A percentile compares a stretch with the other conserved stretches of the same genome.
Conservation (phyloP, 139 green algal species). For the Coccomyxa sp. region DNA sequence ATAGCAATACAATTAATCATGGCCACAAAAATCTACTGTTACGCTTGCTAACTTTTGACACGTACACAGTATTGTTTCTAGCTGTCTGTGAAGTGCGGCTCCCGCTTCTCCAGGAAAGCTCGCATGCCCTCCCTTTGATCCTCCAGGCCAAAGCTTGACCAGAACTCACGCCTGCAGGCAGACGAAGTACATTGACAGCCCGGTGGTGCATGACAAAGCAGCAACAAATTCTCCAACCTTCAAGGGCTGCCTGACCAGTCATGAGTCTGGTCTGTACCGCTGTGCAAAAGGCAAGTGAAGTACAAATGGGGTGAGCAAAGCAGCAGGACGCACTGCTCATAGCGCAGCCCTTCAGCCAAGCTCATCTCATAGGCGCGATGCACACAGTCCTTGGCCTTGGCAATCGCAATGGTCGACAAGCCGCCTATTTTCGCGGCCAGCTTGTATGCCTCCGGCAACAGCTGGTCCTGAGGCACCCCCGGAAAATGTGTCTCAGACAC, state of each 20-base stretch:
- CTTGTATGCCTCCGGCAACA: slow-evolving; percentile 38
- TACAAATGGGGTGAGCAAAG: background rate
- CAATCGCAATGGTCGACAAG: slow-evolving; percentile 25
- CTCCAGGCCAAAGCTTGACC: slow-evolving; percentile 54
- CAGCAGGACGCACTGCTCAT: slow-evolving; percentile 30
- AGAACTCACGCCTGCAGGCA: slow-evolving; percentile 43
- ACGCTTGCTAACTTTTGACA: background rate
- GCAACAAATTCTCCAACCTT: background rate
- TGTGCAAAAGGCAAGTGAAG: background rate
- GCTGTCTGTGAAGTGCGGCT: slow-evolving; percentile 36
- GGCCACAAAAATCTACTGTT: background rate
- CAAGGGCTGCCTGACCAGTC: too few relatives aligned
- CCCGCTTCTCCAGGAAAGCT: slow-evolving; percentile 65
- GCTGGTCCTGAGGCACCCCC: slow-evolving; percentile 36
- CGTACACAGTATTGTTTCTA: background rate
- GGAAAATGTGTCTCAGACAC: too few relatives aligned
- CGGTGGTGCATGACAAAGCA: background rate
- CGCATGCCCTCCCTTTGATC: slow-evolving; percentile 69
- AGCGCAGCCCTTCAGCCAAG: slow-evolving; percentile 31
- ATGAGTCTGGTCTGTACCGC: too few relatives aligned
- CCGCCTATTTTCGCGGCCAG: slow-evolving; percentile 42
- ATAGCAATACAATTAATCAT: background rate
- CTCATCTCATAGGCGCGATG: slow-evolving; percentile 32
- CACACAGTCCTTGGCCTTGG: slow-evolving; percentile 55
- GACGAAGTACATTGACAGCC: background rate